Base-by-base conservation (phyloP, 129 eudicot genomes). In the Cynara cardunculus region DNA sequence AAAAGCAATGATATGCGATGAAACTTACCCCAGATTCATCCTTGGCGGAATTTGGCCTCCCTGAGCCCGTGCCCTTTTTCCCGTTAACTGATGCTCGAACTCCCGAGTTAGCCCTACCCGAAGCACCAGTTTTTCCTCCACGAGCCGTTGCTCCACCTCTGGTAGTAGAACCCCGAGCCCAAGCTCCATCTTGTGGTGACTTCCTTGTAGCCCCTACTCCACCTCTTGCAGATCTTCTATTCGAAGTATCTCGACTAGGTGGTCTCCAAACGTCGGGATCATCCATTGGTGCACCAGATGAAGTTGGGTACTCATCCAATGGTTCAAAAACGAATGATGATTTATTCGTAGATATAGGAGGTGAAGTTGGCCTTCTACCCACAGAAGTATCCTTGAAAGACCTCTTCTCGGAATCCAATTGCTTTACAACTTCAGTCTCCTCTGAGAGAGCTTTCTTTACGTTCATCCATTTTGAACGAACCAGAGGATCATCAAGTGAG, bases 231-330 rank as follows among this genome's bases (percentile, higher is more conserved):
- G 99, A 85, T 79, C 98, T 89, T 82, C 98, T 88, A 64, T 78
- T 88, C 21, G 94, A 37, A 37, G 90, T 75, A 61, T 96, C 99
- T 30, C 97, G 93, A 88, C 87, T 92, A 31, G 99, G 99, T 10
- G 99, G 99, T 79, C 99, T 92, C 99, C 99, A 96, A 56, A 96
- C 93, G 82, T 96, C 99, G 77, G 98, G 99, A 78, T 96, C 99
- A 79, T 96, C 98, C 91, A 92, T 87, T 0, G 92, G 84, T 75
- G 86, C 90, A 75, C 90, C 86, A 2, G 99, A 92, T 12, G 99
- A 91, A 39, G 98, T 89, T 1, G 99, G 99, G 74, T 96, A 96
- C 86, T 96, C 98, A 49, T 96, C 98, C 72, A 91, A 66, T 2
- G 98, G 98, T 70, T 96, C 97, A 80, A 96, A 96, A 26, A 90